Conservation (phyloP, 805 yeast genomes). For the Starmerella etchellsii region DNA sequence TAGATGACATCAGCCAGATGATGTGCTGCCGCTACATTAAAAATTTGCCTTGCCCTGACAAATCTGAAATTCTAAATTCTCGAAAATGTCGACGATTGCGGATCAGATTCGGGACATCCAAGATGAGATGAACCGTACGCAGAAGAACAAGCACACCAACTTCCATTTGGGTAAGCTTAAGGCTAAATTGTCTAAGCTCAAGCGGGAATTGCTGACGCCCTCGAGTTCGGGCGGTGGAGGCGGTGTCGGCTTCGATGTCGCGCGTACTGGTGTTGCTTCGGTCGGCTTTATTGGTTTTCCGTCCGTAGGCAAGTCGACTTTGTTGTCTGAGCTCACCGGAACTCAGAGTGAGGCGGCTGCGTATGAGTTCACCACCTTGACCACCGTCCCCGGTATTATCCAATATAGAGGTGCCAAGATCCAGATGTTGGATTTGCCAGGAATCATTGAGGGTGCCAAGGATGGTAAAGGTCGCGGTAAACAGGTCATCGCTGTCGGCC, state of each 20-base stretch:
- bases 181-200: constrained; percentile 88
- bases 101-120: constrained; percentile 64
- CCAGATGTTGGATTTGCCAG: constrained; percentile 96
- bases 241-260: constrained; percentile 94
- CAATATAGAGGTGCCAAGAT: constrained; percentile 94
- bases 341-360: constrained; percentile 96
- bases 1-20: no score
- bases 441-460: constrained; percentile 94
- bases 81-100: constrained; percentile 60
- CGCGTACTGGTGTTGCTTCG: constrained; percentile 96
- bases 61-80: no score
- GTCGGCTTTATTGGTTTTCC: constrained; percentile 98
- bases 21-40: no score
- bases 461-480: constrained; percentile 98
- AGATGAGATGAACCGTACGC: constrained; percentile 96
- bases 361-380: constrained; percentile 92
- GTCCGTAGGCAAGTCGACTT: constrained; percentile 69
- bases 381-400: constrained; percentile 95
- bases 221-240: constrained; percentile 75
- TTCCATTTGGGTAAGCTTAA: constrained; percentile 95
- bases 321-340: constrained; percentile 80
- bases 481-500: constrained; percentile 98
- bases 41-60: no score
- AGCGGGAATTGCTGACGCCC: constrained; percentile 76
- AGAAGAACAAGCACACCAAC: constrained; percentile 94